Conservation (phyloP, 139 green algal species). For the Tetradesmus obliquus region DNA sequence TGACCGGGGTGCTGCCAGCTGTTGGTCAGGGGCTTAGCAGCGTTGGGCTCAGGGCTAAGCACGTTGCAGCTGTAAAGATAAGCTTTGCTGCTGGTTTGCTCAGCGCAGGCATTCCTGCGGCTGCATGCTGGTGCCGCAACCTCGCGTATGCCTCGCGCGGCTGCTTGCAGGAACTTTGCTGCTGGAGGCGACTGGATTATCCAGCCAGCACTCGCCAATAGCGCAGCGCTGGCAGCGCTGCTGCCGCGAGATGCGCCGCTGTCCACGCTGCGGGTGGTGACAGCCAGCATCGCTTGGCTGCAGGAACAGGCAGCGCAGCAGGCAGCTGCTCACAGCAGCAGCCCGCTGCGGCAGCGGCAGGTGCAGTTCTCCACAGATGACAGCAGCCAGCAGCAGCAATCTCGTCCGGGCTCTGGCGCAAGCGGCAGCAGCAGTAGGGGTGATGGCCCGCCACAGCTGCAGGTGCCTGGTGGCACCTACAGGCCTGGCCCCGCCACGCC, state of each 20-base stretch:
- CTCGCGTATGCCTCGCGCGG: background rate
- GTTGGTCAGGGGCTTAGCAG: too few species aligned
- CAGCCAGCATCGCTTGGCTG: conserved; percentile 37
- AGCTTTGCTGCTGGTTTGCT: background rate
- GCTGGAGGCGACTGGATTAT: conserved; percentile 55
- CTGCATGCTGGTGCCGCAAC: background rate
- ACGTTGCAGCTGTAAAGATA: too few species aligned
- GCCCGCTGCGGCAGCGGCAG: background rate
- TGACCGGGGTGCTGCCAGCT: background rate
- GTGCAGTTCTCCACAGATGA: background rate
- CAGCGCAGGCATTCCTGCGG: background rate
- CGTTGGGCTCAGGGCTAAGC: too few species aligned
- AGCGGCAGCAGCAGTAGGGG: background rate
- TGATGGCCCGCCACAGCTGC: background rate
- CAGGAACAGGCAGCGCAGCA: background rate
- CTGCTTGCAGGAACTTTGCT: conserved; percentile 39
- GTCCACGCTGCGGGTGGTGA: conserved; percentile 53
- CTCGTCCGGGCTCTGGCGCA: too few species aligned
- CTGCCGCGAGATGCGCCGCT: conserved; percentile 48
- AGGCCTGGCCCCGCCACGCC: background rate
- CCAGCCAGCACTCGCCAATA: conserved; percentile 44
- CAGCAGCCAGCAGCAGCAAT: conserved; percentile 12
- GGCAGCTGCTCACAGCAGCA: background rate
- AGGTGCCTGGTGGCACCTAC: background rate
- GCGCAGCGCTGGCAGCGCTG: conserved; percentile 23